Evolutionary conservation across 2,329 filamentous ascomycete species (phyloP), one percentile per base, ranked within the genome.

Genomic region (Verticillium zaregamsianum): DNA sequence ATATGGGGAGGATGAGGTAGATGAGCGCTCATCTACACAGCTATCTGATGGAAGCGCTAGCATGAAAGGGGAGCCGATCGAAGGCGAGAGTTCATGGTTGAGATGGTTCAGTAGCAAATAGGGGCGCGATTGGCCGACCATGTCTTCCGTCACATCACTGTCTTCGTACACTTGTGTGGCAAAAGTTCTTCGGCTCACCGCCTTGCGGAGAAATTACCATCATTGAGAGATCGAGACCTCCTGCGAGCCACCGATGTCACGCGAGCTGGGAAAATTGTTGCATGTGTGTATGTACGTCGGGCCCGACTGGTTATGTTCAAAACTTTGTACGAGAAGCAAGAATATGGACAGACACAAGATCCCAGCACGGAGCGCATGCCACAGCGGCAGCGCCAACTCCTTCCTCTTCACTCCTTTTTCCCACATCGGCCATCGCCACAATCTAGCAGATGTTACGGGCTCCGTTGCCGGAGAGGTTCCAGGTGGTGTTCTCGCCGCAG

Each of bases 401-500:
- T 23, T 14, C 37, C 37, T 20, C 37, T 17, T 40, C 17, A 12
- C 37, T 5, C 37, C 37, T 40, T 40, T n/a, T 20, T 1, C 12
- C 37, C n/a, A 4, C 45, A 20, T 12, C n/a, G 14, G 9, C 14
- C 33, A 35, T 3, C 33, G 15, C 25, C 9, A 12, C 3, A 14
- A 40, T 49, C 35, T 69, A 80, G 66, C 81, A 83, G 37, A 83
- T 68, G 58, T 72, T 72, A 67, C 73, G 68, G 4, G 64, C 66
- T 0, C 74, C 82, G 58, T 78, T 79, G 0, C 83, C 83, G 3
- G 77, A 73, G 17, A 86, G 72, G 1, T 66, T 76, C 78, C 81
- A 84, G 59, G 69, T 81, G 17, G 77, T 81, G 59, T 86, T 86
- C 3, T 78, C 75, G 5, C 79, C 82, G 55, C 84, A 86, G 6